These are phyloP conservation scores for Schoenoplectus tabernaemontani DNA, from an alignment of 202 grass and related monocot species.

Conservation along the genomic window DNA sequence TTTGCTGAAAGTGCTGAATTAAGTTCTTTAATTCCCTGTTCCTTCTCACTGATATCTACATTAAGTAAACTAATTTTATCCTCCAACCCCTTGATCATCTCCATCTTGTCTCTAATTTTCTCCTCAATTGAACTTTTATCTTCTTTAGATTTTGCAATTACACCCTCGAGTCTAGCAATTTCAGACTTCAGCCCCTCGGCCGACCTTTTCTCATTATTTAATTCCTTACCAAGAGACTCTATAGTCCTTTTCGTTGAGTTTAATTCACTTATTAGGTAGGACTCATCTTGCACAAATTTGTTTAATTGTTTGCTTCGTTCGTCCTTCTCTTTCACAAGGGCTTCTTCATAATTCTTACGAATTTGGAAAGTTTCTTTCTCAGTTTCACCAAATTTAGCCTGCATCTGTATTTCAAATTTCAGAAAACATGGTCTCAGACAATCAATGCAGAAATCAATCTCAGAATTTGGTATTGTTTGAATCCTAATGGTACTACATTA, in stretches of 20 bases:
- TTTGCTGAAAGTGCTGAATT: constrained; percentile 55
- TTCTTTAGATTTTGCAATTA: constrained; percentile 36
- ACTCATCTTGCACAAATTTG: constrained; percentile 63
- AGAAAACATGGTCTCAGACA: not conserved
- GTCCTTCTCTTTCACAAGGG: constrained; percentile 48
- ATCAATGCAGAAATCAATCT: not conserved
- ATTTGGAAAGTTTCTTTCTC: constrained; percentile 54
- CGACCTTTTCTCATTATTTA: constrained; percentile 47
- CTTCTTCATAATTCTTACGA: constrained; percentile 67
- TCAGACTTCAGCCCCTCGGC: constrained; percentile 59
- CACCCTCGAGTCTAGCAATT: constrained; percentile 58
- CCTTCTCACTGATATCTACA: constrained; percentile 53
- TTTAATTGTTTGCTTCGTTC: constrained; percentile 46
- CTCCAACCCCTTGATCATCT: constrained; percentile 42
- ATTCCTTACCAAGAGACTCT: constrained; percentile 54
- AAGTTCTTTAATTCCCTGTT: constrained; percentile 51
- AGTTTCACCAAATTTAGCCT: constrained; percentile 61
- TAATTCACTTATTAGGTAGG: constrained; percentile 50
- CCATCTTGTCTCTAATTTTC: constrained; percentile 57
- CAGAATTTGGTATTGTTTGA: not conserved
- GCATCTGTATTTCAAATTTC: constrained; percentile 50
- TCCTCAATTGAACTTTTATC: constrained; percentile 59
- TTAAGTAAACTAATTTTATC: constrained; percentile 49
- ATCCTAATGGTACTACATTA: not conserved
- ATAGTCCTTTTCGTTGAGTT: constrained; percentile 48